phyloP scores from a whole-genome alignment of 1,284 basidiomycete genomes.

The Apiotrichum siamense region DNA sequence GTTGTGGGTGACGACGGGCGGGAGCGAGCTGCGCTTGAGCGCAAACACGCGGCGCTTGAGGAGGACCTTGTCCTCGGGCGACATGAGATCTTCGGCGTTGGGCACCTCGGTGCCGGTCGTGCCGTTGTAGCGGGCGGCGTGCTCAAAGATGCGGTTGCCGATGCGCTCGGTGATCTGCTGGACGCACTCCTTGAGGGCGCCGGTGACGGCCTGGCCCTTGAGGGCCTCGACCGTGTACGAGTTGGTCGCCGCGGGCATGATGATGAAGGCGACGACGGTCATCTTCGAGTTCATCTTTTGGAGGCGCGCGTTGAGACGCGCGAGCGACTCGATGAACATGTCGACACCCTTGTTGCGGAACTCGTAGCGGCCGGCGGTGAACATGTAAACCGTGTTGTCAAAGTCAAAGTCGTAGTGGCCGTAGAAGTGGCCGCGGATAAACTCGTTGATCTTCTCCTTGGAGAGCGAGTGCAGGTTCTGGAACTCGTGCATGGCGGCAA shows the following conservation, averaged over 20 bases:
- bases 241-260: conserved; percentile 93
- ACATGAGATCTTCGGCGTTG: conserved; percentile 69
- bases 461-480: conserved; percentile 89
- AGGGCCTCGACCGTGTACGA: conserved; percentile 97
- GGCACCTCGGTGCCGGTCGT: conserved; percentile 68
- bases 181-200: conserved; percentile 90
- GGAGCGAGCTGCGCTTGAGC: conserved; percentile 85
- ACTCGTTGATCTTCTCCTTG: conserved; percentile 97
- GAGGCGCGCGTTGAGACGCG: conserved; percentile 82
- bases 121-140: conserved; percentile 76
- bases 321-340: conserved; percentile 97
- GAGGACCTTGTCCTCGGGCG: conserved; percentile 87
- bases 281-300: conserved; percentile 70
- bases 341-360: conserved; percentile 99
- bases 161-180: conserved; percentile 90
- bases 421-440: conserved; percentile 95
- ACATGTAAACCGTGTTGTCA: conserved; percentile 96
- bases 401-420: conserved; percentile 93
- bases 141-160: conserved; percentile 85
- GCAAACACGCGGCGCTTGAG: conserved; percentile 95
- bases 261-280: conserved; percentile 96
- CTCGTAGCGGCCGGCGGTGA: conserved; percentile 98
- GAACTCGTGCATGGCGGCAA: conserved; percentile 91
- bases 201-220: conserved; percentile 96
- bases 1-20: conserved; percentile 93